Evolutionary conservation across 352 stramenopile genomes (phyloP).

Genomic region (Globisporangium nodosum): DNA sequence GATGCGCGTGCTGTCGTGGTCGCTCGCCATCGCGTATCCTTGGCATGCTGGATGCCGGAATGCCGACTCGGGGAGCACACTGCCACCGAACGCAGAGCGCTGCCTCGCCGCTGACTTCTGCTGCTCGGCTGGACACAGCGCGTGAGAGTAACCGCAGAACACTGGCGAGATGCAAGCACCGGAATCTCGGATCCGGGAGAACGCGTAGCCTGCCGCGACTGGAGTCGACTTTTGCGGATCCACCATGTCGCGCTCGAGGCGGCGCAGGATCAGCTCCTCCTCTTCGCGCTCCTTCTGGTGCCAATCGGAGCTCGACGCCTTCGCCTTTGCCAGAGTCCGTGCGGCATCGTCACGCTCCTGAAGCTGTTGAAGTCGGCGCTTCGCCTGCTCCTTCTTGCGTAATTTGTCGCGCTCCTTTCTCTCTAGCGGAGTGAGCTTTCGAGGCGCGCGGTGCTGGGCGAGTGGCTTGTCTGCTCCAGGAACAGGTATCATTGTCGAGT

Average conservation of each 20-base stretch:
- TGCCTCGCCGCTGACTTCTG: conserved; percentile 9
- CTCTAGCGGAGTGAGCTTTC: conserved; percentile 36
- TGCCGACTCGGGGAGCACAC: conserved; percentile 16
- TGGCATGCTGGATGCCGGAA: conserved; percentile 52
- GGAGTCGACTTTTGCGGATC: conserved; percentile 45
- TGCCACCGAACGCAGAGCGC: conserved; percentile 3
- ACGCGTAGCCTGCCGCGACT: conserved; percentile 46
- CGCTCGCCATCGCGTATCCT: conserved; percentile 39
- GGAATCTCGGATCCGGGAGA: conserved; percentile 15
- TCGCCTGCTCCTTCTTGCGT: conserved; percentile 46
- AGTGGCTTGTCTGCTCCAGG: no score
- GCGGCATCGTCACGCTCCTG: conserved; percentile 28
- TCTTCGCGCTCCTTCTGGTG: conserved; percentile 42
- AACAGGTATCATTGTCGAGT: background rate
- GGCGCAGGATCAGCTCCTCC: conserved; percentile 60
- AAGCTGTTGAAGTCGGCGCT: conserved; percentile 27
- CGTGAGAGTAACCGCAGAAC: conserved; percentile 49
- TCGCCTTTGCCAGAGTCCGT: conserved; percentile 19
- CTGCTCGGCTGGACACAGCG: conserved; percentile 35
- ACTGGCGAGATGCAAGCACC: conserved; percentile 28
- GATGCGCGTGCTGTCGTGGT: conserved; percentile 32
- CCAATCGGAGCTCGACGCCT: conserved; percentile 27
- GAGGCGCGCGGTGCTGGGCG: background rate
- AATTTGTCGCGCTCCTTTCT: conserved; percentile 46
- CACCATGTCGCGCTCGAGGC: conserved; percentile 57